Base-by-base conservation (phyloP, 371 early-diverging fungal species). In the Cokeromyces recurvatus region DNA sequence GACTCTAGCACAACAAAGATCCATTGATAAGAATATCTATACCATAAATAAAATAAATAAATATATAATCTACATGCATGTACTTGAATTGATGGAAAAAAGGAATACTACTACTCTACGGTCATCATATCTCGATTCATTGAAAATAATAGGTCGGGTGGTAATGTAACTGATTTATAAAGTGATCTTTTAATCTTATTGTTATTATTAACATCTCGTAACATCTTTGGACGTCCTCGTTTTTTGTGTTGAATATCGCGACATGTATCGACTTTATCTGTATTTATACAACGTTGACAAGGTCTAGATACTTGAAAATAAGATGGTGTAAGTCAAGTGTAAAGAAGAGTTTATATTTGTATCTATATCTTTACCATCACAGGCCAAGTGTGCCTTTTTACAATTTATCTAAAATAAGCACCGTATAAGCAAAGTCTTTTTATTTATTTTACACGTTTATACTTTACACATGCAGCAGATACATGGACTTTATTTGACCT, bases 301-400 rank as follows among this genome's bases (percentile, higher is more conserved):
- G 59, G 59, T 42, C 59, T 53, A 2, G 59, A 45, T 32, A 53
- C 59, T 58, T n/a, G n/a, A n/a, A n/a, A n/a, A n/a, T n/a, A n/a
- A n/a, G 29, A 29, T 29, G 29, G 29, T 8, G 8, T 29, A 29
- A 8, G 29, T 29, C 17, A 32, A 44, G 32, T 34, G 21, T 12
- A 32, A 45, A 37, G 11, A 46, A 25, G 15, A 6, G 4, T 34
- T 34, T 15, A n/a, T n/a, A n/a, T n/a, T n/a, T n/a, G n/a, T n/a
- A n/a, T 15, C n/a, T 15, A 4, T 9, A 4, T 9, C 14, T 15
- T 37, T 59, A 59, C 59, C 50, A 43, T 59, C 59, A 35, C 59
- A 59, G 20, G 59, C 59, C 16, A 59, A 50, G 37, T 59, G 59
- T 16, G 59, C 59, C 27, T 54, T 59, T 46, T 59, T 53, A 31